A percentile compares a stretch with the other conserved stretches of the same genome.
phyloP scores from a whole-genome alignment of 768 basidiomycete species.

The Pisolithus tinctorius region DNA sequence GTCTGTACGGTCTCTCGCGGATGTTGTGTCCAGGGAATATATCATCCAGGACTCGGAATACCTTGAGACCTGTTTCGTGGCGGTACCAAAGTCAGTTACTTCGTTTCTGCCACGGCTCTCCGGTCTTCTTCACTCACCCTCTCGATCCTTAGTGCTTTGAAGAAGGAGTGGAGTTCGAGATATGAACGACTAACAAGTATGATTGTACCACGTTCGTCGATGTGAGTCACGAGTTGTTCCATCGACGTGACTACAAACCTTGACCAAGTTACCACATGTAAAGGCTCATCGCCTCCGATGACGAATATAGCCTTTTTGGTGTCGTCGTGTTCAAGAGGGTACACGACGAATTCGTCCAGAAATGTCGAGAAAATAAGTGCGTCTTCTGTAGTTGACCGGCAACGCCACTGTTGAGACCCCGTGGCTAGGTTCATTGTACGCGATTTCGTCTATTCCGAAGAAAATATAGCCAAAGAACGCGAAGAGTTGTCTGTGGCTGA shows the following conservation, averaged over 20 bases:
- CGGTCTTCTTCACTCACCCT: conserved; percentile 8
- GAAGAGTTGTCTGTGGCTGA: conserved; percentile 77
- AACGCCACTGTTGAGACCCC: conserved; percentile 3
- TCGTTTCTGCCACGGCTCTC: not conserved
- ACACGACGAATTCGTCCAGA: conserved; percentile 89
- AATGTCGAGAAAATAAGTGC: conserved; percentile 92
- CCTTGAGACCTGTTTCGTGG: conserved; percentile 86
- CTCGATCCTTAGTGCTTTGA: conserved; percentile 48
- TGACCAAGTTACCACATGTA: not conserved
- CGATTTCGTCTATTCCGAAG: conserved; percentile 89
- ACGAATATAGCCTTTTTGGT: conserved; percentile 80
- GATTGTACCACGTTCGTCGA: conserved; percentile 90
- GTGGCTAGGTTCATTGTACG: conserved; percentile 76
- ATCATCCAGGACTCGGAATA: conserved; percentile 89
- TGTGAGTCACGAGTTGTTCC: conserved; percentile 40
- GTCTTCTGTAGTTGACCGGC: conserved; percentile 14
- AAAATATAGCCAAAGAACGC: conserved; percentile 69
- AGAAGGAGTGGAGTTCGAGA: conserved; percentile 83
- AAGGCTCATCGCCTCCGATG: conserved; percentile 76
- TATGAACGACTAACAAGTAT: conserved; percentile 85
- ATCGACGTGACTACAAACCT: conserved; percentile 8
- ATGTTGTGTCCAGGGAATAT: conserved; percentile 76
- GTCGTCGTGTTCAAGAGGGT: conserved; percentile 88
- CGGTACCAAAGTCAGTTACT: conserved; percentile 79
- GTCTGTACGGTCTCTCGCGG: conserved; percentile 81